Percentiles rank a stretch among this genome's conserved stretches.
These are phyloP conservation scores for Diplodia corticola DNA, from an alignment of 2,329 filamentous ascomycete genomes.

Conservation along the genomic window DNA sequence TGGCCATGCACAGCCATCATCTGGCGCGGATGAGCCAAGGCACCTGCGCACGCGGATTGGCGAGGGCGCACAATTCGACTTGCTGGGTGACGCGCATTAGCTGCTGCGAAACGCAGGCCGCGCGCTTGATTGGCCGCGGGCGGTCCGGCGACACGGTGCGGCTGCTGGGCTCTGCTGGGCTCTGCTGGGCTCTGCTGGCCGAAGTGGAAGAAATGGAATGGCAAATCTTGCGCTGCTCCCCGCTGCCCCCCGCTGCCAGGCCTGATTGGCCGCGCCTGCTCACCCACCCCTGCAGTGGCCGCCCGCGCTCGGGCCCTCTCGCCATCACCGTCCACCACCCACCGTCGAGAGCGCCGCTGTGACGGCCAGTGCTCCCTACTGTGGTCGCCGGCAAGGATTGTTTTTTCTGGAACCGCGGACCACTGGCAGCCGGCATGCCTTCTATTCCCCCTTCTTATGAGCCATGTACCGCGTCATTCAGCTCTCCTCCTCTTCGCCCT, in stretches of 20 bases:
- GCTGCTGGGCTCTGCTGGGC: too few species aligned
- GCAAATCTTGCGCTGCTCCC: neutral
- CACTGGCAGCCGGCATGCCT: neutral
- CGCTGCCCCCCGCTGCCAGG: neutral
- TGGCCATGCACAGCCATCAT: conserved; percentile 18
- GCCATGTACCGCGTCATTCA: neutral
- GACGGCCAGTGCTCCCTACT: neutral
- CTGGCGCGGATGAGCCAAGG: conserved; percentile 3
- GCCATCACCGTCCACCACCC: conserved; percentile 4
- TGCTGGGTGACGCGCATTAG: conserved; percentile 18
- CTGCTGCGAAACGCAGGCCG: neutral
- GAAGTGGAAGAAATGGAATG: conserved; percentile 5
- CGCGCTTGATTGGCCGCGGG: conserved; percentile 3
- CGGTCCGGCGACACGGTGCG: neutral
- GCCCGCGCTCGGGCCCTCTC: neutral
- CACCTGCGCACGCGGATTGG: conserved; percentile 12
- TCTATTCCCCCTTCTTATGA: neutral
- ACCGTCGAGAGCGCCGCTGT: neutral
- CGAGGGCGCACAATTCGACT: neutral
- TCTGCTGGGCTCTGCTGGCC: too few species aligned
- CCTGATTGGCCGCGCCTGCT: neutral
- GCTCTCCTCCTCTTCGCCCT: neutral
- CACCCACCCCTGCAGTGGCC: conserved; percentile 6
- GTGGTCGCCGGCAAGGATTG: neutral
- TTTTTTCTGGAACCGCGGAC: conserved; percentile 1